Conservation (phyloP, 2,329 filamentous ascomycete genomes). For the Pseudocercospora macadamiae region DNA sequence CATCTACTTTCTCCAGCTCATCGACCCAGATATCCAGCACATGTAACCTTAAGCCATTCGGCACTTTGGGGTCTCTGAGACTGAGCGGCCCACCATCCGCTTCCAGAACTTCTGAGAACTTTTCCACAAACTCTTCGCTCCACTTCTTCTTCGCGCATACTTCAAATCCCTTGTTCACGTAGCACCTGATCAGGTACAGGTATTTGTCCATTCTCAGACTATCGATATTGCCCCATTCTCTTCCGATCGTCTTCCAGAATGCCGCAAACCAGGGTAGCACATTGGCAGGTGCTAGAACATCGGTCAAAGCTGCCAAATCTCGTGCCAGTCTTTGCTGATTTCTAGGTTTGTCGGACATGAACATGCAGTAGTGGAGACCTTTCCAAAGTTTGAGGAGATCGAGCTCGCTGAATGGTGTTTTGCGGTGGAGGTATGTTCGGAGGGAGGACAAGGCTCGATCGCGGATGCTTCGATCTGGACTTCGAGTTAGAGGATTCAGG, state of each 20-base stretch:
- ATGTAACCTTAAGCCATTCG: constrained; percentile 84
- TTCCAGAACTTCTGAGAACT: constrained; percentile 53
- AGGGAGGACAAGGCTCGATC: constrained; percentile 68
- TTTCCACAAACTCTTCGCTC: constrained; percentile 42
- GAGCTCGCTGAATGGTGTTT: constrained; percentile 62
- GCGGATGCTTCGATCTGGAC: constrained; percentile 33
- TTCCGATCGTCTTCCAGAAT: constrained; percentile 56
- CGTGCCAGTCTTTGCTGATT: constrained; percentile 81
- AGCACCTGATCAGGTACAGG: constrained; percentile 77
- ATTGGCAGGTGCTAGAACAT: constrained; percentile 51
- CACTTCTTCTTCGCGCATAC: constrained; percentile 42
- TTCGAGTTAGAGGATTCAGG: constrained; percentile 2
- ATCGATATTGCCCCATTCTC: constrained; percentile 57
- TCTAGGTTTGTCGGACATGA: constrained; percentile 89
- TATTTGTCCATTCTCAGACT: constrained; percentile 80
- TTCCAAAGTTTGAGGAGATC: constrained; percentile 92
- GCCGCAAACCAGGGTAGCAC: constrained; percentile 50
- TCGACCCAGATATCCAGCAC: constrained; percentile 90
- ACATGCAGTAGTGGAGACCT: constrained; percentile 84
- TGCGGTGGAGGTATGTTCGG: constrained; percentile 72
- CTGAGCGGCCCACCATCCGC: constrained; percentile 48
- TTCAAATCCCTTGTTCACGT: constrained; percentile 71
- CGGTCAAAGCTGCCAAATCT: constrained; percentile 73
- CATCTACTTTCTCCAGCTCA: constrained; percentile 74
- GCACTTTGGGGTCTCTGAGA: constrained; percentile 60